These are phyloP conservation scores for Gastrolobium villosum DNA, from an alignment of 306 rosid genomes.

Conservation along the genomic window DNA sequence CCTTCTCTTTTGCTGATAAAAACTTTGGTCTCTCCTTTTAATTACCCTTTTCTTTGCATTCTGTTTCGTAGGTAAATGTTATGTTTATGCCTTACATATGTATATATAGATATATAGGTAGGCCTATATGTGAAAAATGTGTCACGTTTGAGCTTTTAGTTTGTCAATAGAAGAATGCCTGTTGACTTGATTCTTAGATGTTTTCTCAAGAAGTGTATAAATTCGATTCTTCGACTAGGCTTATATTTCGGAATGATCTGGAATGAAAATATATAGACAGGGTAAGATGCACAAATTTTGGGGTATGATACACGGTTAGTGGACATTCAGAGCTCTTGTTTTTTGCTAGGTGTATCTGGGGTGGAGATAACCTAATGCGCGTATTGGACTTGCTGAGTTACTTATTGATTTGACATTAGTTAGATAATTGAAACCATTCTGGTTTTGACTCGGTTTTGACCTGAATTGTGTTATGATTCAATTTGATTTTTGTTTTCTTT, in stretches of 20 bases:
- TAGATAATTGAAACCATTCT: no score
- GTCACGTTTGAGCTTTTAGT: background rate
- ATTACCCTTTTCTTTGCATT: background rate
- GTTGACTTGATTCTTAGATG: background rate
- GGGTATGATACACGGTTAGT: no score
- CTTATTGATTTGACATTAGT: no score
- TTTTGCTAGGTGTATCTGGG: no score
- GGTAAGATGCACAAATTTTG: background rate
- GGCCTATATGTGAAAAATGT: background rate
- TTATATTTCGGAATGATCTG: background rate
- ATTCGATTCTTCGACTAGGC: slow-evolving; percentile 4
- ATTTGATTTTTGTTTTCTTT: no score
- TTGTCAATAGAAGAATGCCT: background rate
- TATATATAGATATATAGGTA: background rate
- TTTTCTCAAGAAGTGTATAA: background rate
- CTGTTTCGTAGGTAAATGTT: background rate
- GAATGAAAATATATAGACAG: background rate
- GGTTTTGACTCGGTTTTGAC: no score
- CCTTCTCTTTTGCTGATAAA: background rate
- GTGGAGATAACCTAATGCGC: no score
- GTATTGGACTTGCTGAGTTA: no score
- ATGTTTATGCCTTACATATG: background rate
- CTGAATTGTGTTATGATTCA: no score
- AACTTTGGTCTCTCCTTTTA: background rate
- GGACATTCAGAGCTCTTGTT: no score